phyloP scores from a whole-genome alignment of 306 rosid species.

The Cercis canadensis region DNA sequence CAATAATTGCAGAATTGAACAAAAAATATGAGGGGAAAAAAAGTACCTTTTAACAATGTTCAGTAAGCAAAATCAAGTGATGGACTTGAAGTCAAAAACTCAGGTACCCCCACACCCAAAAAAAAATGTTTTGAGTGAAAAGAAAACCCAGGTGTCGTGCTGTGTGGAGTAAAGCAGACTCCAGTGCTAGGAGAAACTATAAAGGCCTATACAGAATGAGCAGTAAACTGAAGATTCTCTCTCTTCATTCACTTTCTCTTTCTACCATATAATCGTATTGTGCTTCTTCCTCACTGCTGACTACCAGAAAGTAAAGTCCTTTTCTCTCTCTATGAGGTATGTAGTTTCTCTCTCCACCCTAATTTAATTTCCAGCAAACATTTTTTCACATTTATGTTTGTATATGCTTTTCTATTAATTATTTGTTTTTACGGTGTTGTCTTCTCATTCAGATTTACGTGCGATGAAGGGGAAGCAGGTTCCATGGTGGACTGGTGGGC shows the following conservation, averaged over 20 bases:
- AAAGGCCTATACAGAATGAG: conserved; percentile 19
- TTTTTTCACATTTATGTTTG: conserved; percentile 36
- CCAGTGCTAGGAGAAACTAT: conserved; percentile 33
- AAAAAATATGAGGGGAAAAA: conserved; percentile 21
- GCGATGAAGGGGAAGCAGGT: background rate
- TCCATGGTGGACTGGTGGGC: background rate
- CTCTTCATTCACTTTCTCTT: conserved; percentile 26
- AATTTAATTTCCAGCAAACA: conserved; percentile 34
- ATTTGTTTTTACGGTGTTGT: background rate
- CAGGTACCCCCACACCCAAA: conserved; percentile 50
- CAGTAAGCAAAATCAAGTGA: conserved; percentile 54
- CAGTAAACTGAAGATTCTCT: conserved; percentile 37
- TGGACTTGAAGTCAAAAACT: conserved; percentile 52
- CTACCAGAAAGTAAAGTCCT: conserved; percentile 7
- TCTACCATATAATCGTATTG: background rate
- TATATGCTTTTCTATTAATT: background rate
- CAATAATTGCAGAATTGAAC: conserved; percentile 43
- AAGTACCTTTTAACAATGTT: conserved; percentile 59
- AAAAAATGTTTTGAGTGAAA: conserved; percentile 39
- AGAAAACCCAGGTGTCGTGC: conserved; percentile 25
- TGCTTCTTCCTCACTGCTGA: conserved; percentile 39
- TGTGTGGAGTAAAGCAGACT: conserved; percentile 40
- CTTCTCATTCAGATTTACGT: conserved; percentile 25
- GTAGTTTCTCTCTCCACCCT: conserved; percentile 8
- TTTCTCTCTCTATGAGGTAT: conserved; percentile 10